Percentiles rank a stretch among this genome's conserved stretches.
Conservation (phyloP, 495 filamentous ascomycete genomes). For the Penicillium simplicissimum region DNA sequence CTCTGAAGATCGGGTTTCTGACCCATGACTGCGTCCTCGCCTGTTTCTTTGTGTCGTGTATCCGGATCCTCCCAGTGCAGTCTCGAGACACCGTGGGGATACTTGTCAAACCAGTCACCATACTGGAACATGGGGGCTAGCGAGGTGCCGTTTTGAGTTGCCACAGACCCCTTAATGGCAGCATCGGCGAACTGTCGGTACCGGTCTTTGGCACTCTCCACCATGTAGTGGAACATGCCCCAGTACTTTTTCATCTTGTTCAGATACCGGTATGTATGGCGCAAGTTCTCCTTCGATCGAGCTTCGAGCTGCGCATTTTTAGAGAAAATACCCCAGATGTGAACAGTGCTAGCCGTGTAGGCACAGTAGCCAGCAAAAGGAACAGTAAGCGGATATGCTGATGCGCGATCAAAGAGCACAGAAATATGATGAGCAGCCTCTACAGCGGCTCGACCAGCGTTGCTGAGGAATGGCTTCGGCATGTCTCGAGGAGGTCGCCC, state of each 20-base stretch:
- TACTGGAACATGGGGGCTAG: conserved; percentile 80
- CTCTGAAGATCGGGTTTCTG: conserved; percentile 88
- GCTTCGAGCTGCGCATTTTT: conserved; percentile 73
- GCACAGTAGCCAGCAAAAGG: conserved; percentile 95
- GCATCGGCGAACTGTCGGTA: conserved; percentile 86
- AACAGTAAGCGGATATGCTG: conserved; percentile 77
- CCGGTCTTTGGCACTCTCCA: conserved; percentile 86
- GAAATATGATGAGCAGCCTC: conserved; percentile 91
- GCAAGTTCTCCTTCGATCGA: conserved; percentile 81
- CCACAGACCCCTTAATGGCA: conserved; percentile 47
- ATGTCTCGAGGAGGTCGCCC: conserved; percentile 69
- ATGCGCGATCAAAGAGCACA: conserved; percentile 74
- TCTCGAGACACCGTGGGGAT: conserved; percentile 86
- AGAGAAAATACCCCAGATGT: conserved; percentile 89
- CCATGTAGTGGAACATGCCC: conserved; percentile 97
- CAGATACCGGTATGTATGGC: conserved; percentile 85
- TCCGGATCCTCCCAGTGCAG: conserved; percentile 81
- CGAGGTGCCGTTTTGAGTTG: conserved; percentile 54
- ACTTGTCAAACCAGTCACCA: conserved; percentile 95
- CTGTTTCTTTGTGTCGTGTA: conserved; percentile 65
- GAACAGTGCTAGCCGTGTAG: conserved; percentile 87
- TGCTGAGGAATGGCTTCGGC: conserved; percentile 76
- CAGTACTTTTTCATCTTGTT: conserved; percentile 95
- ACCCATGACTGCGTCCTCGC: conserved; percentile 77
- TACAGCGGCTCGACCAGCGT: conserved; percentile 73